These are phyloP conservation scores for Datisca glomerata DNA, from an alignment of 306 rosid genomes.

Conservation along the genomic window DNA sequence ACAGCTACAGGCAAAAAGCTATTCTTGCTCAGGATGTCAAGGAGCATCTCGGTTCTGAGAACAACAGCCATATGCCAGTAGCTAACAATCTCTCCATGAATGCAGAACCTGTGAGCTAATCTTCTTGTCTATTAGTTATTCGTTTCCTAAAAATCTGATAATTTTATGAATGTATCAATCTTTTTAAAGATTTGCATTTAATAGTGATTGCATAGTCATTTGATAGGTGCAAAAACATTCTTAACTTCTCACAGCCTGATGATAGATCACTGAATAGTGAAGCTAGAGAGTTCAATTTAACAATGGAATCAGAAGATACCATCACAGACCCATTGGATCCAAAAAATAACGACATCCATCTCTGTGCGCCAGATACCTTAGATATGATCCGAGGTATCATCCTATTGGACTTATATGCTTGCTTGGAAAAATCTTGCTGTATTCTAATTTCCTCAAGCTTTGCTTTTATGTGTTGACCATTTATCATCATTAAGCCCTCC, in stretches of 20 bases:
- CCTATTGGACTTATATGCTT: slow-evolving; percentile 3
- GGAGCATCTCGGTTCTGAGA: slow-evolving; percentile 15
- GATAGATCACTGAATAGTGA: slow-evolving; percentile 34
- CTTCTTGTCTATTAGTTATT: slow-evolving; percentile 4
- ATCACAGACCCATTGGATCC: slow-evolving; percentile 17
- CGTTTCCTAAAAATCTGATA: neutral
- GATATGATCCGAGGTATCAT: slow-evolving; percentile 47
- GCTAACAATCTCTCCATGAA: slow-evolving; percentile 22
- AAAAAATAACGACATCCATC: slow-evolving; percentile 21
- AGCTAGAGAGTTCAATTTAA: slow-evolving; percentile 16
- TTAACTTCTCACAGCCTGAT: slow-evolving; percentile 60
- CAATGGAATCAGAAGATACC: slow-evolving; percentile 24
- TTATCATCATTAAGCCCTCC: slow-evolving; percentile 6
- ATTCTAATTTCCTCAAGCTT: slow-evolving; percentile 4
- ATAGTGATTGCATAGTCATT: slow-evolving; percentile 13
- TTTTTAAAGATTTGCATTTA: neutral
- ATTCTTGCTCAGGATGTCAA: slow-evolving; percentile 15
- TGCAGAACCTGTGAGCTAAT: slow-evolving; percentile 37
- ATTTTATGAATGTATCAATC: neutral
- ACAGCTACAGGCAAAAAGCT: slow-evolving; percentile 18
- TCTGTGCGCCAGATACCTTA: slow-evolving; percentile 42
- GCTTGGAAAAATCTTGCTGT: slow-evolving; percentile 2
- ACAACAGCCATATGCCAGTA: slow-evolving; percentile 17
- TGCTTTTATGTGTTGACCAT: slow-evolving; percentile 4
- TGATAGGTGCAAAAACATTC: slow-evolving; percentile 22